A percentile compares a stretch with the other conserved stretches of the same genome.
Conservation (phyloP, 768 basidiomycete species). For the Lentinus brumalis region DNA sequence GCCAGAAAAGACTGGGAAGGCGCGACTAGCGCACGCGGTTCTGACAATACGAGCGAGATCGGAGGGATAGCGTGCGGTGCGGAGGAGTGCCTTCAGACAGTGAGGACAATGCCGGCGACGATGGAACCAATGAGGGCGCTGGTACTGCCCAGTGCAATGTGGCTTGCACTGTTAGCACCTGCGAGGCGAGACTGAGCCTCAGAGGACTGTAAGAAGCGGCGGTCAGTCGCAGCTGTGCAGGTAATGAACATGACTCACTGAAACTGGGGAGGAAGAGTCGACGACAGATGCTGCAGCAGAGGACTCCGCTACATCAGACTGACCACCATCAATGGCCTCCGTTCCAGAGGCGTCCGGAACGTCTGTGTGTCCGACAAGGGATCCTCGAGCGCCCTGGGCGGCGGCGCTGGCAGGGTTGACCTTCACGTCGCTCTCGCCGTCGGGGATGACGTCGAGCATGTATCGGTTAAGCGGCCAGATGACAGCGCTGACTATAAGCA, state of each 20-base stretch:
- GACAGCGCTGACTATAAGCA: slow-evolving; percentile 8
- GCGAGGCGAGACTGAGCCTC: background rate
- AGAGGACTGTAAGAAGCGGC: background rate
- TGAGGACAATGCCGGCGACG: slow-evolving; percentile 3
- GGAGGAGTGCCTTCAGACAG: background rate
- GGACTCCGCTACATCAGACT: background rate
- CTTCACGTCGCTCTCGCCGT: background rate
- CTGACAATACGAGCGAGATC: background rate
- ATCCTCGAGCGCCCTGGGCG: background rate
- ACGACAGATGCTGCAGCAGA: background rate
- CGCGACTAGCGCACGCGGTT: slow-evolving; percentile 10
- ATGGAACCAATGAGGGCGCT: slow-evolving; percentile 6
- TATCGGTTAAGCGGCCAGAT: slow-evolving; percentile 14
- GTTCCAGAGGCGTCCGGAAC: background rate
- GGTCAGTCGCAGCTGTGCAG: background rate
- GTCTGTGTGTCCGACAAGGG: background rate
- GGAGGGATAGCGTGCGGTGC: background rate
- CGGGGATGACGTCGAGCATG: slow-evolving; percentile 18
- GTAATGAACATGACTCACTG: background rate
- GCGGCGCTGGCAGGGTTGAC: background rate
- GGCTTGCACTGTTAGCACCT: slow-evolving; percentile 4
- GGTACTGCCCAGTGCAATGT: background rate
- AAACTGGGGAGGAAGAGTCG: background rate
- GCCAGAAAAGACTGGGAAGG: background rate
- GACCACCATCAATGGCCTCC: no score